Percentiles rank a stretch among this genome's conserved stretches.
These are phyloP conservation scores for Hsuehochloa calcarea DNA, from an alignment of 176 grass and related monocot genomes.

Conservation along the genomic window DNA sequence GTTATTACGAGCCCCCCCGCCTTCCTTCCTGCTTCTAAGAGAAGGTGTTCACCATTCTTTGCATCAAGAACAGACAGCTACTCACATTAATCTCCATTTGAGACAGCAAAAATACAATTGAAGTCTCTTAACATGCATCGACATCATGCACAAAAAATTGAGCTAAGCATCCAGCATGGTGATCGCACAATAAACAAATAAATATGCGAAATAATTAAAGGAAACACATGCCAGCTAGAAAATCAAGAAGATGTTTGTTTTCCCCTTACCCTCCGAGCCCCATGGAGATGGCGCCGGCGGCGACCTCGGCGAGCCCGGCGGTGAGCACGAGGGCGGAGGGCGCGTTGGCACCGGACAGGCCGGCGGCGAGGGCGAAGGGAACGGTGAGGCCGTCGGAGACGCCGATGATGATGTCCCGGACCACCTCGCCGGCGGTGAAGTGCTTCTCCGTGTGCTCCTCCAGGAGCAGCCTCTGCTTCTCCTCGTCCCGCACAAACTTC, in stretches of 20 bases:
- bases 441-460: constrained; percentile 78
- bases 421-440: constrained; percentile 84
- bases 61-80: neutral
- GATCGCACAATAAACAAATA: neutral
- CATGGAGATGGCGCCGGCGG: constrained; percentile 97
- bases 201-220: neutral
- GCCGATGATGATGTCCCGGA: constrained; percentile 93
- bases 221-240: neutral
- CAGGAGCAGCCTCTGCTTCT: constrained; percentile 60
- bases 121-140: neutral
- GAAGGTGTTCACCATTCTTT: neutral
- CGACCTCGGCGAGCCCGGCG: constrained; percentile 86
- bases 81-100: neutral
- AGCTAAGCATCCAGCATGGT: neutral
- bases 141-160: neutral
- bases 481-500: constrained; percentile 39
- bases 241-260: neutral
- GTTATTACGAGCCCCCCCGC: neutral
- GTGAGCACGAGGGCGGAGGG: constrained; percentile 82
- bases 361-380: constrained; percentile 90
- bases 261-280: constrained; percentile 82
- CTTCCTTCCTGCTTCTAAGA: neutral
- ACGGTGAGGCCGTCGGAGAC: constrained; percentile 97
- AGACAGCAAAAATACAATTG: neutral
- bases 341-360: constrained; percentile 75